Conservation (phyloP, 2,329 filamentous ascomycete genomes). For the Didymella segeticola region DNA sequence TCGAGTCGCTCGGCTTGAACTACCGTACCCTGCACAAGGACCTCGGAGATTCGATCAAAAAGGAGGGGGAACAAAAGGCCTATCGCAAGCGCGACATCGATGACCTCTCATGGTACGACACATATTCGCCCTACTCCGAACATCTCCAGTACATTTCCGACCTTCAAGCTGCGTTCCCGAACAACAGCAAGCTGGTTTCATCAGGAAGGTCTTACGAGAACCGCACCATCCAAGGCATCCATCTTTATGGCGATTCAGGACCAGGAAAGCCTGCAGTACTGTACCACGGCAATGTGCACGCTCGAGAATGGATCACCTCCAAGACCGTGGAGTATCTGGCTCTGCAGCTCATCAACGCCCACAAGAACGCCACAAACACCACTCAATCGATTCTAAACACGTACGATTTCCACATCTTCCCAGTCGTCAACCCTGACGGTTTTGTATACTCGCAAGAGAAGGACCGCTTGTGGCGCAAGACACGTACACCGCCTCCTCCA, state of each 20-base stretch:
- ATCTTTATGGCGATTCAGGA: constrained; percentile 31
- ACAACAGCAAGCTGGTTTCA: constrained; percentile 28
- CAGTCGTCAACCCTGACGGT: constrained; percentile 35
- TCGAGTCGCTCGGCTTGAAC: constrained; percentile 44
- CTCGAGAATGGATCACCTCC: constrained; percentile 54
- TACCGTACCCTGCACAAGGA: constrained; percentile 51
- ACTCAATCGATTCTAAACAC: constrained; percentile 36
- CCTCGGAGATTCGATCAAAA: constrained; percentile 51
- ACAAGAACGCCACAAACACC: constrained; percentile 22
- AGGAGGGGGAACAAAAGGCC: constrained; percentile 52
- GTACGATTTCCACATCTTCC: constrained; percentile 35
- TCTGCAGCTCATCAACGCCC: constrained; percentile 28
- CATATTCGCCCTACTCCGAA: constrained; percentile 31
- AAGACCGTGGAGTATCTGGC: constrained; percentile 31
- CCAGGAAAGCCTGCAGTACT: constrained; percentile 51
- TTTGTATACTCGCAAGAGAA: constrained; percentile 44
- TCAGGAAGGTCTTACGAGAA: constrained; percentile 31
- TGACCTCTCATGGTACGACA: constrained; percentile 27
- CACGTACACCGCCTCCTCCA: constrained; percentile 35
- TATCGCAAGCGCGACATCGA: constrained; percentile 21
- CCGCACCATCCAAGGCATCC: constrained; percentile 31
- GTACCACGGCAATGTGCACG: constrained; percentile 14
- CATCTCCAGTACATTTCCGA: constrained; percentile 30
- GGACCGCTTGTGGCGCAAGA: constrained; percentile 47
- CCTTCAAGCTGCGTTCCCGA: constrained; percentile 25